A percentile compares a stretch with the other conserved stretches of the same genome.
Evolutionary conservation across 192 early-diverging fungal species (phyloP).

Genomic region (Chytriomyces confervae): DNA sequence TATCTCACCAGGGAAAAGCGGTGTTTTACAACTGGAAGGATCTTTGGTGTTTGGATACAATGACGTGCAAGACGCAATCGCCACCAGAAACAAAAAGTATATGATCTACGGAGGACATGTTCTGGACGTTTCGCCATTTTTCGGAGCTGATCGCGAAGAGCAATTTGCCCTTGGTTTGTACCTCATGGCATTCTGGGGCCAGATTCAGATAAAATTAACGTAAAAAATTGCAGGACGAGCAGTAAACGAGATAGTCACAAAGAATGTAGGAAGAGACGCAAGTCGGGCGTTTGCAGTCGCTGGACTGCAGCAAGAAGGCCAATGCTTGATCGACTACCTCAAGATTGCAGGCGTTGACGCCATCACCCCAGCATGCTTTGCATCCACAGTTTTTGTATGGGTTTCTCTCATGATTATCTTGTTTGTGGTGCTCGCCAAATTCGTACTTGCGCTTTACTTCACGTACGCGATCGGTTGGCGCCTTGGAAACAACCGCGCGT

Average conservation of each 20-base stretch:
- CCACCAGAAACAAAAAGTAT: conserved; percentile 13
- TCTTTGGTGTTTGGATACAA: conserved; percentile 15
- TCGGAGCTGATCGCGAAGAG: not conserved
- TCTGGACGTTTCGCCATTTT: conserved; percentile 10
- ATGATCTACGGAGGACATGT: conserved; percentile 31
- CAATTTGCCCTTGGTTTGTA: conserved; percentile 12
- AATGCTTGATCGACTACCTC: conserved; percentile 80
- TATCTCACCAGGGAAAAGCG: not conserved
- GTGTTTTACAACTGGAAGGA: not conserved
- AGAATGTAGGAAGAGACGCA: conserved; percentile 60
- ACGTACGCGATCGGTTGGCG: conserved; percentile 46
- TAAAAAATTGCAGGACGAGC: not conserved
- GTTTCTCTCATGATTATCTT: conserved; percentile 67
- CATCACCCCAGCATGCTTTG: conserved; percentile 78
- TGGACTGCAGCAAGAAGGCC: conserved; percentile 42
- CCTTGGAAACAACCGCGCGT: conserved; percentile 41
- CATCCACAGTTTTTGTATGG: conserved; percentile 79
- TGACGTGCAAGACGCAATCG: not conserved
- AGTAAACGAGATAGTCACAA: conserved; percentile 29
- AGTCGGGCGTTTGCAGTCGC: conserved; percentile 24
- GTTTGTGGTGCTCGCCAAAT: conserved; percentile 48
- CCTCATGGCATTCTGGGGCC: not conserved
- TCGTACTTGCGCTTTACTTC: conserved; percentile 57
- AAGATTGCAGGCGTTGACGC: conserved; percentile 82
- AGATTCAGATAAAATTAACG: not conserved